Conservation (phyloP, 2,329 filamentous ascomycete species). For the Aspergillus nomiae region DNA sequence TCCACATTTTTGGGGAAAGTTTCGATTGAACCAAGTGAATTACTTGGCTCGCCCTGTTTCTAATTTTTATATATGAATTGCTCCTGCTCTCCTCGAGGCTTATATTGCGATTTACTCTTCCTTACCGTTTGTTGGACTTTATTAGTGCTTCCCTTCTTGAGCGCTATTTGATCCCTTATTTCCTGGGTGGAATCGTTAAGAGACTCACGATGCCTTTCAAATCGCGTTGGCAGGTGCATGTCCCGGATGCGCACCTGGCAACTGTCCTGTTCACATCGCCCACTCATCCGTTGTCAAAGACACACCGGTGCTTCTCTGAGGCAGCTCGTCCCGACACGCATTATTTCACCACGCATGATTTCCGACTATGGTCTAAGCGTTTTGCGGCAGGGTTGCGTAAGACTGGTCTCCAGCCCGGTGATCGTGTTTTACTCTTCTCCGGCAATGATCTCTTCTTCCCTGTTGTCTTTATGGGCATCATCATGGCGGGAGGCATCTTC, state of each 20-base stretch:
- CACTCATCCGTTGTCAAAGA: slow-evolving; percentile 47
- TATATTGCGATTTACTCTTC: neutral
- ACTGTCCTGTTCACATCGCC: slow-evolving; percentile 55
- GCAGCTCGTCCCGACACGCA: slow-evolving; percentile 67
- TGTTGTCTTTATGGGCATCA: slow-evolving; percentile 67
- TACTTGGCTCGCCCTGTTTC: neutral
- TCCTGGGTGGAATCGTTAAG: neutral
- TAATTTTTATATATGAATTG: neutral
- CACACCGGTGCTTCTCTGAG: slow-evolving; percentile 59
- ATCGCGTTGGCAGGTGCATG: slow-evolving; percentile 51
- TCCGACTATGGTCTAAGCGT: slow-evolving; percentile 71
- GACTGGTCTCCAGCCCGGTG: slow-evolving; percentile 66
- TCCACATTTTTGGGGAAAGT: neutral
- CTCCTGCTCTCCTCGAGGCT: neutral
- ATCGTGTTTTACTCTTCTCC: slow-evolving; percentile 73
- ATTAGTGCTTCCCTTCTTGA: neutral
- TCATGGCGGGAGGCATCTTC: slow-evolving; percentile 79
- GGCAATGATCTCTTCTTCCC: slow-evolving; percentile 75
- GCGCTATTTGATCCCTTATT: neutral
- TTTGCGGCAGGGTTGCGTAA: slow-evolving; percentile 68
- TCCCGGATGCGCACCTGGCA: slow-evolving; percentile 46
- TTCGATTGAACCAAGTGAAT: neutral
- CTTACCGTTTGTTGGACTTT: neutral
- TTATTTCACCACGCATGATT: slow-evolving; percentile 64
- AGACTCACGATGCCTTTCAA: slow-evolving; percentile 51